Evolutionary conservation across 2,329 filamentous ascomycete genomes (phyloP), one percentile per base, ranked within the genome.

Genomic region (Fonsecaea multimorphosa): DNA sequence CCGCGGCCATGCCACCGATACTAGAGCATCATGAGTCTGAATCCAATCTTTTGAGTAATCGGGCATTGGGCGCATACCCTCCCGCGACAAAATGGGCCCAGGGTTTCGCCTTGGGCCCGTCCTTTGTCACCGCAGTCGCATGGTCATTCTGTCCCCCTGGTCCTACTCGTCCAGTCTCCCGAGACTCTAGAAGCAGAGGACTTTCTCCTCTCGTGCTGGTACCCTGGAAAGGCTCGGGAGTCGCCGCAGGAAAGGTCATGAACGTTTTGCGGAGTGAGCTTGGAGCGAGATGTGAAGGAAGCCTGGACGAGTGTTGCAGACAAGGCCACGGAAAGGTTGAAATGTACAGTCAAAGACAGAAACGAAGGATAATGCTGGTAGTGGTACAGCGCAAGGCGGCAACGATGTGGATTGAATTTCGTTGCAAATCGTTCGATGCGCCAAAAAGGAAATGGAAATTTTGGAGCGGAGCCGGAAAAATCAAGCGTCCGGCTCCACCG

Each of bases 51-150:
- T n/a, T 2, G 31, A 55, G 5, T 19, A 53, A 11, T 36, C 40
- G n/a, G 53, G 29, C 55, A 6, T 44, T 34, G 58, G 44, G 34
- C 66, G 81, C 86, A 74, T 85, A 96, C 92, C 89, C 93, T 84
- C 93, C 93, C 61, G 93, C 93, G 65, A 97, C 86, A 74, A 97
- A 89, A 82, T 97, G 93, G 68, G 93, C 91, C 91, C 92, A 96
- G 77, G 92, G 93, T 78, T 93, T 93, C 73, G 77, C 80, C 76
- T 77, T 80, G 19, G 88, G 77, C 66, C 77, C 72, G 22, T 69
- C 44, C 59, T 68, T 66, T 40, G 68, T 67, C 67, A 72, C 59
- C 68, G 69, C 19, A 59, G 61, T 49, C 66, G 60, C 61, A 72
- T 71, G 32, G 67, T 68, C 60, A 58, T 51, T 61, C 32, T 66